A percentile compares a stretch with the other conserved stretches of the same genome.
These are phyloP conservation scores for Gardenia jasminoides DNA, from an alignment of 257 asterid species.

Conservation along the genomic window DNA sequence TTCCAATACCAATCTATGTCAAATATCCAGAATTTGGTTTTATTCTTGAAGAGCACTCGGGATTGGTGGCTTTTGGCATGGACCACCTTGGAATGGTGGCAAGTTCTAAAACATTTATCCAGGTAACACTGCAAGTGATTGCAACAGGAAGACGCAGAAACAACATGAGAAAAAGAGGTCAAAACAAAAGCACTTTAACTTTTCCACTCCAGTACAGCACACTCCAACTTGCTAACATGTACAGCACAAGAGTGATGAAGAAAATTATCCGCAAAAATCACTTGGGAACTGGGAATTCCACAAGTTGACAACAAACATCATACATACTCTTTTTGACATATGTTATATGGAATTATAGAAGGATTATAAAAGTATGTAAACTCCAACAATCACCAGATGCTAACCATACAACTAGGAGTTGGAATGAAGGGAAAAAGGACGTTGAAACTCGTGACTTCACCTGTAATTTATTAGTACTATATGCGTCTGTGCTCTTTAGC, in stretches of 20 bases:
- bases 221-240: not conserved
- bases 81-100: not conserved
- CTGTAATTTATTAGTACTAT: not conserved
- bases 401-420: not conserved
- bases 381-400: not conserved
- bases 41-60: not conserved
- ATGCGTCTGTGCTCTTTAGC: not conserved
- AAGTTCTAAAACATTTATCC: not conserved
- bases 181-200: constrained; percentile 7
- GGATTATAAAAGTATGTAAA: not conserved
- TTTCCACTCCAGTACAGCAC: not conserved
- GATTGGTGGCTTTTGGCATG: not conserved
- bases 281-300: not conserved
- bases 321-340: not conserved
- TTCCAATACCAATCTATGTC: not conserved
- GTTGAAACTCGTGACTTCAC: not conserved
- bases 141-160: not conserved
- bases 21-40: not conserved
- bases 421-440: not conserved
- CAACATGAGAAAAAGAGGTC: not conserved
- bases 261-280: not conserved
- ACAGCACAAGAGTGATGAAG: not conserved
- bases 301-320: not conserved
- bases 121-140: not conserved
- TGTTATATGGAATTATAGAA: not conserved